Base-by-base conservation (phyloP, 208 protist genomes). In the Leptomonas seymouri region DNA sequence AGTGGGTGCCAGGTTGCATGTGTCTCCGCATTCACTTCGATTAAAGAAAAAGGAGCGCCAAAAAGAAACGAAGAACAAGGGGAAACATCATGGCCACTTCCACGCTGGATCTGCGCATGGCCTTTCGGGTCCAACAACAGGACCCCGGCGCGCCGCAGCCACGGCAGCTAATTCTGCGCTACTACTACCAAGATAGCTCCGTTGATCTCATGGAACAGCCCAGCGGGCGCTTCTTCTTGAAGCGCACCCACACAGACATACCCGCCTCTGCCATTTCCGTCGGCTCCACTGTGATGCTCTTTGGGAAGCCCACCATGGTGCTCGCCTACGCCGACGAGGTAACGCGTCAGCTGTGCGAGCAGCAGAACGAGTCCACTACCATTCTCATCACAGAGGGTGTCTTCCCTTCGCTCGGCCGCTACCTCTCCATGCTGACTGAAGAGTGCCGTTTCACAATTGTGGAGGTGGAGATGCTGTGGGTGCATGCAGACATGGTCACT, bases 261-360 rank as follows among this genome's bases (percentile, higher is more conserved):
- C 82, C 67, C 16, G 74, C 74, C 57, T 81, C 76, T 25, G 62
- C 76, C 36, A 90, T 97, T 59, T 84, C 80, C 31, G 46, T 93
- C 31, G 89, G 89, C 36, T 53, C 84, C 12, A 78, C 74, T 15
- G 41, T 97, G 21, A 86, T 84, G 57, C 75, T 94, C 23, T 75
- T 90, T 34, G 91, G 91, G 31, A 82, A 82, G 36, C 70, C 83
- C 31, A 85, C 87, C 0, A 82, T 50, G 44, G 67, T 96, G 30
- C 91, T 81, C 23, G 80, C 63, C 14, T 94, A 89, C 78, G 88
- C 88, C 31, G 89, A 96, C 65, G 82, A 88, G 55, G 89, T 93
- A 42, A 96, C 91, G 12, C 74, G 80, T 14, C 84, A 91, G 56
- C 81, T 96, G 25, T 91, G 88, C 74, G 80, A 87, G 50, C 80